Evolutionary conservation across 768 basidiomycete species (phyloP), one percentile per base, ranked within the genome.

Genomic region (Russula compacta): DNA sequence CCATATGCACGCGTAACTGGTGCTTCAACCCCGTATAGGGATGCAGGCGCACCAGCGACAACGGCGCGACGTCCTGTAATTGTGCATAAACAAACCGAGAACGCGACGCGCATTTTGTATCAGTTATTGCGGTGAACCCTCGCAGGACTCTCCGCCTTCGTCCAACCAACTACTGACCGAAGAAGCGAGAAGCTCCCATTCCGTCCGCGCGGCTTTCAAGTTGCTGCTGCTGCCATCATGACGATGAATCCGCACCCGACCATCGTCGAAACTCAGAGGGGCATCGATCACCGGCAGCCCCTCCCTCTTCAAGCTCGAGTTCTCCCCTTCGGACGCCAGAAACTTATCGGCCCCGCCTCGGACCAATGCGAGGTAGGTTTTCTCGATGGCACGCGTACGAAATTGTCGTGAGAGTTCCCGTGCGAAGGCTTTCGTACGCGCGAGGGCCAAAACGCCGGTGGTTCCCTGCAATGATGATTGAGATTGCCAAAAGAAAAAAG

Each of bases 11-110:
- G 17, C 65, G 65, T 6, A 66, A 59, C 50, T 66, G 65, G 44
- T 66, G 65, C 49, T 66, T 66, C 48, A 64, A 50, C 29, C 65
- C 65, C 3, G 65, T 66, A 33, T 59, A 52, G 32, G 63, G 65
- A 29, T 54, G 42, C 19, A 66, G 36, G 36, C 65, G 58, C 44
- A 66, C 36, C 2, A 66, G 56, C 24, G 65, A 66, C 33, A 66
- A 32, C 14, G 63, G 54, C 35, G 38, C 50, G 17, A 62, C 32
- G 55, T 56, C 59, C 48, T 51, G 42, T 38, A 11, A 29, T 29
- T 29, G 24, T 29, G 15, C 53, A 14, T 5, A 32, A 24, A 14
- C 11, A 15, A 29, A 10, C 17, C 17, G 17, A 43, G 10, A 9
- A 24, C 17, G 55, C 49, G 32, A 40, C 39, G 32, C 17, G 14